phyloP scores from a whole-genome alignment of 176 grass and related monocot genomes.

The Juncus inflexus region DNA sequence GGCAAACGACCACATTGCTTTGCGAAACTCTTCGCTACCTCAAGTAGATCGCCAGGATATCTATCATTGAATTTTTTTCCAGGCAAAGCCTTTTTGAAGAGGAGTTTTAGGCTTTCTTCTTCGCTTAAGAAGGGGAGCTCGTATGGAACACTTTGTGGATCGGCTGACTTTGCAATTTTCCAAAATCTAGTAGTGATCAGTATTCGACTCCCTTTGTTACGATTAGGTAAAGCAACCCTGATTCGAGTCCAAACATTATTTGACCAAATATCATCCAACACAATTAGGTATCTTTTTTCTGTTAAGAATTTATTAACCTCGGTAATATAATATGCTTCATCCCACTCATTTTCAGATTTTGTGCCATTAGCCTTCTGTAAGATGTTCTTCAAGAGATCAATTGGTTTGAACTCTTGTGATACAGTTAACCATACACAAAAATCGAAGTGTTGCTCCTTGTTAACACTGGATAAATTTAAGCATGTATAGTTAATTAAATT shows the following conservation, averaged over 20 bases:
- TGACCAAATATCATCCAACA: slow-evolving; percentile 11
- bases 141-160: background rate
- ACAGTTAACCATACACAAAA: background rate
- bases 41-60: background rate
- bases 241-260: background rate
- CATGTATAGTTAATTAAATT: no score
- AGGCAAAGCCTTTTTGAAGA: slow-evolving; percentile 10
- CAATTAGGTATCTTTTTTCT: no score
- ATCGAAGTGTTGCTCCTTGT: background rate
- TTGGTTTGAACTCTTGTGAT: background rate
- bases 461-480: no score
- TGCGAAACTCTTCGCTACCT: background rate
- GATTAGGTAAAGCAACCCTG: background rate
- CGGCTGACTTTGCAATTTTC: background rate
- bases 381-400: background rate
- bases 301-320: no score
- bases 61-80: background rate
- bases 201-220: background rate
- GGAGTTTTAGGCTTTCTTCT: background rate
- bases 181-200: background rate
- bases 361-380: no score
- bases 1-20: slow-evolving; percentile 1
- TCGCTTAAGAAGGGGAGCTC: background rate
- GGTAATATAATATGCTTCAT: no score
- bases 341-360: no score